These are phyloP conservation scores for Phytophthora quininea DNA, from an alignment of 352 stramenopile genomes.

Conservation along the genomic window DNA sequence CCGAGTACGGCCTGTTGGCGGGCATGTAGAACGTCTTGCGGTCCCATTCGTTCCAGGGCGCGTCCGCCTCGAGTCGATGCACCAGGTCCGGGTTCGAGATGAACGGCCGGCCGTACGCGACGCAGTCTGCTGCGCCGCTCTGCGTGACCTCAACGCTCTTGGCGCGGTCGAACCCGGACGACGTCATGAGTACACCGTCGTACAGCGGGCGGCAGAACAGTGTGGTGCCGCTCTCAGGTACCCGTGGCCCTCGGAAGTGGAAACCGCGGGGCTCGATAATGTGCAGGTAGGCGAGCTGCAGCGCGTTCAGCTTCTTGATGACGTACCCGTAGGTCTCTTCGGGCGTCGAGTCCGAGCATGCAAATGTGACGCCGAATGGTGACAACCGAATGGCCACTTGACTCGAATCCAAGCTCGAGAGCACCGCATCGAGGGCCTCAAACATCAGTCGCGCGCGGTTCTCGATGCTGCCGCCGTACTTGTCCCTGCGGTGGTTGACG, in stretches of 20 bases:
- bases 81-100: conserved; percentile 78
- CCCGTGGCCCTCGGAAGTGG: conserved; percentile 35
- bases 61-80: conserved; percentile 41
- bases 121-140: conserved; percentile 44
- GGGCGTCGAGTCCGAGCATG: conserved; percentile 44
- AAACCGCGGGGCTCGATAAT: conserved; percentile 56
- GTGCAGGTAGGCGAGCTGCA: conserved; percentile 59
- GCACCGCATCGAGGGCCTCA: conserved; percentile 64
- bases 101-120: conserved; percentile 68
- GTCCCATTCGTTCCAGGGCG: conserved; percentile 49
- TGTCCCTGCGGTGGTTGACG: conserved; percentile 36
- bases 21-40: conserved; percentile 49
- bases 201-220: conserved; percentile 53
- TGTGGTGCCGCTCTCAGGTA: conserved; percentile 45
- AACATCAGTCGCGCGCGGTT: conserved; percentile 76
- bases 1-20: conserved; percentile 18
- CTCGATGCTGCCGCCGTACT: conserved; percentile 72
- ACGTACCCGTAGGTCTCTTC: conserved; percentile 46
- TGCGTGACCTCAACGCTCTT: conserved; percentile 41
- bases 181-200: conserved; percentile 55
- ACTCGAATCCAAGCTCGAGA: conserved; percentile 38
- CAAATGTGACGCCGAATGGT: conserved; percentile 44
- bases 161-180: conserved; percentile 50
- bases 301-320: conserved; percentile 36
- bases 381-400: conserved; percentile 50